Evolutionary conservation across 371 early-diverging fungal species (phyloP), one percentile per base, ranked within the genome.

Genomic region (Rhizomucor pusillus): DNA sequence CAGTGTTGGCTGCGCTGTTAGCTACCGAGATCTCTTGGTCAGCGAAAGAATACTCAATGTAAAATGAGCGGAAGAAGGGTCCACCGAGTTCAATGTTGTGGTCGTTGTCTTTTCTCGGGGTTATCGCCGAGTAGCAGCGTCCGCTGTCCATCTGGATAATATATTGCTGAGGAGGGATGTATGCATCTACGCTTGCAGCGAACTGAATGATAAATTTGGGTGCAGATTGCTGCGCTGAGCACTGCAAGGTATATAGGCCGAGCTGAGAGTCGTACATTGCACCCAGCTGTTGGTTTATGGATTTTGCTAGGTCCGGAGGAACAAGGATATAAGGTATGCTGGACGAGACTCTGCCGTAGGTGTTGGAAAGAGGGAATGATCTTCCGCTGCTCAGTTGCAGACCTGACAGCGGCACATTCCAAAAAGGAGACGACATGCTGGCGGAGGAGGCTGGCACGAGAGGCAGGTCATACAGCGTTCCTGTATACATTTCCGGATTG

Each of bases 11-110:
- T 11, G 41, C 34, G 29, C 69, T 68, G 36, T 64, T 55, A 6
- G 69, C 69, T 25, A 68, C 44, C 4, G 53, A 51, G 29, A 62
- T 20, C 5, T 40, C 19, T 20, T 46, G 29, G 13, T 36, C 48
- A 5, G 43, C 46, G 18, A 61, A 56, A 6, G 55, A 43, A 37
- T 58, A 70, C 0, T 57, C 56, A 1, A 70, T 41, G 41, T 70
- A 70, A 52, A 63, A 70, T 0, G 70, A 66, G 14, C 59, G 52
- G 45, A 70, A 70, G 34, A 70, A 70, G 1, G 70, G 70, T 0
- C 70, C 70, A n/a, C 70, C 70, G 9, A 70, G 25, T 16, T 59
- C 56, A 4, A 70, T 48, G 14, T 58, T 56, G 9, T 3, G 5
- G 7, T 54, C 12, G n/a, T 29, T 39, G 13, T 63, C 64, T 23